Evolutionary conservation across 352 stramenopile genomes (phyloP).

Genomic region (Globisporangium echinulatum): DNA sequence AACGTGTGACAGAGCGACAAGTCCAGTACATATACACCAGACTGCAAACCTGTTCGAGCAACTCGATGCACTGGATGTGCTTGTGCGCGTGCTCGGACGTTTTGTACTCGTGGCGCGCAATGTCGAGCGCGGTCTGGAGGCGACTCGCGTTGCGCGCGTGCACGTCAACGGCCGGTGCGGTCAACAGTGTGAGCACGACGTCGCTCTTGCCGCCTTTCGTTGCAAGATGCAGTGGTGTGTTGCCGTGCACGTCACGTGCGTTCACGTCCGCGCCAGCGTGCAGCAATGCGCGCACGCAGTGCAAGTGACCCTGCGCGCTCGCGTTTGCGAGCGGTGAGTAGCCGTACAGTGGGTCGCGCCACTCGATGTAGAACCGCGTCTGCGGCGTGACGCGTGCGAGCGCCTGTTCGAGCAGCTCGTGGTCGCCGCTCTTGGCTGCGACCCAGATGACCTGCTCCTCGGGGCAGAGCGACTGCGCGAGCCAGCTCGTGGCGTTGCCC

Average conservation of each 20-base stretch:
- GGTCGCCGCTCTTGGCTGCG: slow-evolving; percentile 66
- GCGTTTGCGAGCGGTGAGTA: slow-evolving; percentile 68
- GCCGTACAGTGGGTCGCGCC: slow-evolving; percentile 51
- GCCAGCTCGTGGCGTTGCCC: slow-evolving; percentile 72
- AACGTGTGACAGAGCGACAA: neutral
- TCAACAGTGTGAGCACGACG: slow-evolving; percentile 57
- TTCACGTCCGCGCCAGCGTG: slow-evolving; percentile 51
- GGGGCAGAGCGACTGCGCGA: slow-evolving; percentile 62
- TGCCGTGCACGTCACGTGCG: slow-evolving; percentile 46
- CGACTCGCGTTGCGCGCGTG: slow-evolving; percentile 48
- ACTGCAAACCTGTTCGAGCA: slow-evolving; percentile 68
- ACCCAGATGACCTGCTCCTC: slow-evolving; percentile 75
- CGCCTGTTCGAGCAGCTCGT: slow-evolving; percentile 35
- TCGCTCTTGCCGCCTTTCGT: slow-evolving; percentile 53
- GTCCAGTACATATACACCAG: neutral
- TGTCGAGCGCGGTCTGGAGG: slow-evolving; percentile 59
- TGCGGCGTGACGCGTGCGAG: slow-evolving; percentile 45
- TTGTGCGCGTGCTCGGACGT: slow-evolving; percentile 28
- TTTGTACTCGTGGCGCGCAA: slow-evolving; percentile 54
- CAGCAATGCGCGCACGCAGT: slow-evolving; percentile 55
- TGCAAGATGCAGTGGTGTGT: slow-evolving; percentile 64
- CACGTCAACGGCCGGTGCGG: slow-evolving; percentile 38
- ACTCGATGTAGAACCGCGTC: slow-evolving; percentile 65
- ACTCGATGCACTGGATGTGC: slow-evolving; percentile 65
- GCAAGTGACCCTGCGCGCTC: slow-evolving; percentile 46